Evolutionary conservation across 495 filamentous ascomycete genomes (phyloP).

Genomic region (Rostrohypoxylon terebratum): DNA sequence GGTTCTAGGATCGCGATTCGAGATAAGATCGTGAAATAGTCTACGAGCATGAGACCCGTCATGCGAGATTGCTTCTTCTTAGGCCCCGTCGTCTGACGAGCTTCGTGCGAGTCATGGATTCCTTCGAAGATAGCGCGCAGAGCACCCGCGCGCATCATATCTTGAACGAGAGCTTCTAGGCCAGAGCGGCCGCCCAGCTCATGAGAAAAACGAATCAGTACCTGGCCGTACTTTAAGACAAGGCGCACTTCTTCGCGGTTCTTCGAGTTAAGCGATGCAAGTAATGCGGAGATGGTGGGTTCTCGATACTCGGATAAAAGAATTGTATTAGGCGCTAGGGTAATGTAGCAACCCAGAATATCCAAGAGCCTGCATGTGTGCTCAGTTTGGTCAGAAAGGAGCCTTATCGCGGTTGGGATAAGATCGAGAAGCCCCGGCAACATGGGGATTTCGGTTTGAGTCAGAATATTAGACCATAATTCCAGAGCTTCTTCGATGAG

Average conservation of each 20-base stretch:
- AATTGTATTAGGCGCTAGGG: conserved; percentile 80
- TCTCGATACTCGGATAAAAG: conserved; percentile 72
- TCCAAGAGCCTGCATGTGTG: conserved; percentile 69
- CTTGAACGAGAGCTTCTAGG: conserved; percentile 71
- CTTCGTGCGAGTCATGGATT: conserved; percentile 75
- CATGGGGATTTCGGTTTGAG: conserved; percentile 74
- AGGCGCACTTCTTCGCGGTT: conserved; percentile 74
- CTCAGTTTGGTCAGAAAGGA: conserved; percentile 74
- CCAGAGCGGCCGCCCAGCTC: conserved; percentile 74
- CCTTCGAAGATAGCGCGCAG: conserved; percentile 74
- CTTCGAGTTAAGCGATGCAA: conserved; percentile 67
- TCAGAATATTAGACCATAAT: conserved; percentile 82
- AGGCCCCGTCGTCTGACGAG: conserved; percentile 81
- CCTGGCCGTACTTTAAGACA: conserved; percentile 75
- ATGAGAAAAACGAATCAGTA: conserved; percentile 76
- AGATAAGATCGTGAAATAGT: conserved; percentile 86
- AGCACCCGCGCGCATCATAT: conserved; percentile 75
- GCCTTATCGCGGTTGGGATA: conserved; percentile 72
- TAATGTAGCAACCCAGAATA: conserved; percentile 82
- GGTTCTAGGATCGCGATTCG: conserved; percentile 80
- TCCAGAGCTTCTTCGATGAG: conserved; percentile 93
- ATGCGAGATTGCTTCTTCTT: conserved; percentile 71
- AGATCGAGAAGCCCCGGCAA: conserved; percentile 75
- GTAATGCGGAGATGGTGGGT: conserved; percentile 68
- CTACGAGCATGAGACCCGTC: conserved; percentile 76